A percentile compares a stretch with the other conserved stretches of the same genome.
These are phyloP conservation scores for Talaromyces atroroseus DNA, from an alignment of 2,329 filamentous ascomycete genomes.

Conservation along the genomic window DNA sequence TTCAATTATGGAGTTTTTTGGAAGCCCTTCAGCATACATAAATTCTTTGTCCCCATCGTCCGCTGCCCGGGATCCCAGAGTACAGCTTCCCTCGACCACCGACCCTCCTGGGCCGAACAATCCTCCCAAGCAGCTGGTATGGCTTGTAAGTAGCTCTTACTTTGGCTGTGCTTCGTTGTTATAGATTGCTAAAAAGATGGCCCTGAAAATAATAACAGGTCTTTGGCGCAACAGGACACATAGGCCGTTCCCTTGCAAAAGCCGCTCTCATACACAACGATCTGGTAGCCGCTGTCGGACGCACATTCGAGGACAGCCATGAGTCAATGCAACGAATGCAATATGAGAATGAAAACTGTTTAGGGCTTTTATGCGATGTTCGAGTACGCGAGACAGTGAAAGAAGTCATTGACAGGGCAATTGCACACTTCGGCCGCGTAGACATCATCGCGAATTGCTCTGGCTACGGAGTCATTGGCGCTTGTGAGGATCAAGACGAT, in stretches of 20 bases:
- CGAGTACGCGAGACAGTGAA: conserved; percentile 72
- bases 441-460: conserved; percentile 92
- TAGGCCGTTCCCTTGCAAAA: conserved; percentile 85
- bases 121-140: conserved; percentile 70
- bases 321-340: conserved; percentile 68
- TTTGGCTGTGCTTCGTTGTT: background rate
- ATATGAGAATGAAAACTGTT: conserved; percentile 53
- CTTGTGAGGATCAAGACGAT: conserved; percentile 95
- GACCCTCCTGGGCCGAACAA: conserved; percentile 71
- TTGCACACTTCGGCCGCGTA: conserved; percentile 71
- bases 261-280: conserved; percentile 75
- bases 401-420: conserved; percentile 62
- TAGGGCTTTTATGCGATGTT: conserved; percentile 85
- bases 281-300: conserved; percentile 78
- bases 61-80: conserved; percentile 35
- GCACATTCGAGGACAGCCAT: conserved; percentile 68
- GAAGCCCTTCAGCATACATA: conserved; percentile 7
- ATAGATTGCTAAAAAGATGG: background rate
- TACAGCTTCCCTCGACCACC: conserved; percentile 73
- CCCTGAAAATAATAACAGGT: conserved; percentile 49
- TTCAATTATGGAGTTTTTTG: conserved; percentile 8
- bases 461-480: conserved; percentile 89
- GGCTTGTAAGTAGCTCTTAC: conserved; percentile 62
- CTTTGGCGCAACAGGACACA: conserved; percentile 95
- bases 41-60: conserved; percentile 15